phyloP scores from a whole-genome alignment of 2,329 filamentous ascomycete species.

The Aureobasidium sp. region DNA sequence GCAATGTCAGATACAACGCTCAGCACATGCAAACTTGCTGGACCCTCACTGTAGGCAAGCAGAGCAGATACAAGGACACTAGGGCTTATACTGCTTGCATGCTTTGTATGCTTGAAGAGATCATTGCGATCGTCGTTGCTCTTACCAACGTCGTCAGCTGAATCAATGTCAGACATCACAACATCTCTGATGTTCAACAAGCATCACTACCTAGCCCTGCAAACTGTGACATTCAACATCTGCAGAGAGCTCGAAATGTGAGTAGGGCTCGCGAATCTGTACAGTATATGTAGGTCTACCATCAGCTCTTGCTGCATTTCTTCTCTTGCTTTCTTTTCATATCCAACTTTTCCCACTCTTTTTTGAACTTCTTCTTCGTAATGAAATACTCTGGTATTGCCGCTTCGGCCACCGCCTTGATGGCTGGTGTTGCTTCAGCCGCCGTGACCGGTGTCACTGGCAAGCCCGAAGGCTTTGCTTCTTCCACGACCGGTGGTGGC shows the following conservation, averaged over 20 bases:
- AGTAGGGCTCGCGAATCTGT: not conserved
- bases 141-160: not conserved
- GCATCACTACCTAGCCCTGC: not conserved
- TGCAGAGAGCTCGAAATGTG: not conserved
- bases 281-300: not conserved
- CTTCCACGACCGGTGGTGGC: conserved; percentile 51
- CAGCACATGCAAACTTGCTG: too few relatives aligned
- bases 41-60: too few relatives aligned
- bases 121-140: not conserved
- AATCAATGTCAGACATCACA: not conserved
- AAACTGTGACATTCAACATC: not conserved
- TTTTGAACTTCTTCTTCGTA: not conserved
- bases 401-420: not conserved
- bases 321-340: not conserved
- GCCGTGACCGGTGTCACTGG: conserved; percentile 18
- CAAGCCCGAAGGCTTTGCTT: conserved; percentile 36
- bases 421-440: not conserved
- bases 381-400: conserved; percentile 6
- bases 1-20: too few relatives aligned
- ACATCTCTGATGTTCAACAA: not conserved
- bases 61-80: not conserved
- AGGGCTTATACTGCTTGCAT: not conserved
- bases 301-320: not conserved
- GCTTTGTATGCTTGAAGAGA: not conserved
- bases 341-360: not conserved